Percentiles rank a stretch among this genome's conserved stretches.
Evolutionary conservation across 2,329 filamentous ascomycete species (phyloP).

Genomic region (Tricladium varicosporioides): DNA sequence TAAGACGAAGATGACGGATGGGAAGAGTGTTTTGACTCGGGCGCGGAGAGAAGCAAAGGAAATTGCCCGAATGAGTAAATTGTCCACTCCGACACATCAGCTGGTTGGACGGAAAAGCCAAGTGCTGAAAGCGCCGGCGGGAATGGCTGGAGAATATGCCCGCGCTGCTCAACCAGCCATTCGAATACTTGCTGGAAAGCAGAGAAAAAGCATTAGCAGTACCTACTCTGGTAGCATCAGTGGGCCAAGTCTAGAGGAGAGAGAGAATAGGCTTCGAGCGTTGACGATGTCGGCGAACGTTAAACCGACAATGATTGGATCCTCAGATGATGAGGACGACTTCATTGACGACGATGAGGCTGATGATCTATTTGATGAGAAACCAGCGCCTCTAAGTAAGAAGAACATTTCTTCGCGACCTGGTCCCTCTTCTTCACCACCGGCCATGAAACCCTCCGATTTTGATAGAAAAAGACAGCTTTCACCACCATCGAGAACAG

Average conservation of each 20-base stretch:
- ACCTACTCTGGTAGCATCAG: conserved; percentile 14
- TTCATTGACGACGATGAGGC: conserved; percentile 12
- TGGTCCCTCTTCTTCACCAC: not conserved
- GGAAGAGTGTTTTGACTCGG: conserved; percentile 54
- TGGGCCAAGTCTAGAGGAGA: conserved; percentile 33
- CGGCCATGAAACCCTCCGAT: conserved; percentile 10
- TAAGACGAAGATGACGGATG: conserved; percentile 50
- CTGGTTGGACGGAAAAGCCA: conserved; percentile 32
- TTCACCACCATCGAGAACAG: not conserved
- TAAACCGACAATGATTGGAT: conserved; percentile 23
- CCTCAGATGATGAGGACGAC: conserved; percentile 23
- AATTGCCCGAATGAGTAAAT: conserved; percentile 47
- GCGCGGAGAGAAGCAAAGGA: conserved; percentile 56
- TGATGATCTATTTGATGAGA: conserved; percentile 28
- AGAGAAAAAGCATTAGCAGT: conserved; percentile 20
- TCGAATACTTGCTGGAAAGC: conserved; percentile 33
- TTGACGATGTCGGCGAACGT: conserved; percentile 16
- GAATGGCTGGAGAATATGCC: conserved; percentile 53
- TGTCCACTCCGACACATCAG: conserved; percentile 41
- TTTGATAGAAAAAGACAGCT: not conserved
- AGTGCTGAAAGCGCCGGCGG: conserved; percentile 49
- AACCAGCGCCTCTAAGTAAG: not conserved
- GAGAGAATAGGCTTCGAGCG: conserved; percentile 35
- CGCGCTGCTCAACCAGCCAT: conserved; percentile 40
- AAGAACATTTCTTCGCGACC: not conserved